These are phyloP conservation scores for Apiospora pterosperma DNA, from an alignment of 2,329 filamentous ascomycete genomes.

Conservation along the genomic window DNA sequence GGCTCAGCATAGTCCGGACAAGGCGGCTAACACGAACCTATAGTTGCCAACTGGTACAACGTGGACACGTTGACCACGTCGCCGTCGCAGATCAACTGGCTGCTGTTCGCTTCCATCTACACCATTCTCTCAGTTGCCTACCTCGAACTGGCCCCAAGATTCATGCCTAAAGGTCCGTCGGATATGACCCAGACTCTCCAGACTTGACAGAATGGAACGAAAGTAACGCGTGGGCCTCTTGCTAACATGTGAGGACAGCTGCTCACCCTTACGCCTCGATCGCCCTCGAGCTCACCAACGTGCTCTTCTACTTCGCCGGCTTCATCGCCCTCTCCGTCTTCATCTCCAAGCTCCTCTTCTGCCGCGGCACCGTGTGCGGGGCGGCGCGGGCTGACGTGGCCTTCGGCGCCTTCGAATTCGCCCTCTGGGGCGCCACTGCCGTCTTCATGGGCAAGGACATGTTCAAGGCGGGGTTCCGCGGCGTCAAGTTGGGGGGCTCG, in stretches of 20 bases:
- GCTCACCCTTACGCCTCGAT: constrained; percentile 48
- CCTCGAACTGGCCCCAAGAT: constrained; percentile 47
- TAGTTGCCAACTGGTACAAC: constrained; percentile 61
- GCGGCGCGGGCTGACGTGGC: constrained; percentile 52
- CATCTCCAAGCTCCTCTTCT: constrained; percentile 53
- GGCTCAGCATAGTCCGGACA: not conserved
- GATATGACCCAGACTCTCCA: not conserved
- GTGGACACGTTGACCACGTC: constrained; percentile 49
- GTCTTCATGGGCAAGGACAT: constrained; percentile 43
- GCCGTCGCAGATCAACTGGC: constrained; percentile 56
- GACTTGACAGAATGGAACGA: not conserved
- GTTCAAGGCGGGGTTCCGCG: constrained; percentile 38
- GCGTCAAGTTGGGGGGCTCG: constrained; percentile 20
- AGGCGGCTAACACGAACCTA: not conserved
- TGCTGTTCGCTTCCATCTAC: constrained; percentile 52
- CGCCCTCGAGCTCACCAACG: constrained; percentile 47
- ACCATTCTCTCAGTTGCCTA: constrained; percentile 53
- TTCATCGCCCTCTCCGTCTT: constrained; percentile 58
- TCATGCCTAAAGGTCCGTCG: constrained; percentile 36
- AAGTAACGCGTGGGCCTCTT: not conserved
- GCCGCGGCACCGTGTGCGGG: constrained; percentile 53
- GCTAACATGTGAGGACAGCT: constrained; percentile 20
- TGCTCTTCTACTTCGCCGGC: constrained; percentile 55
- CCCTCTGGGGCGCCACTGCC: constrained; percentile 49
- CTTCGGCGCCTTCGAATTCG: constrained; percentile 51